phyloP scores from a whole-genome alignment of 192 early-diverging fungal genomes.

The Pecoramyces ruminantium region DNA sequence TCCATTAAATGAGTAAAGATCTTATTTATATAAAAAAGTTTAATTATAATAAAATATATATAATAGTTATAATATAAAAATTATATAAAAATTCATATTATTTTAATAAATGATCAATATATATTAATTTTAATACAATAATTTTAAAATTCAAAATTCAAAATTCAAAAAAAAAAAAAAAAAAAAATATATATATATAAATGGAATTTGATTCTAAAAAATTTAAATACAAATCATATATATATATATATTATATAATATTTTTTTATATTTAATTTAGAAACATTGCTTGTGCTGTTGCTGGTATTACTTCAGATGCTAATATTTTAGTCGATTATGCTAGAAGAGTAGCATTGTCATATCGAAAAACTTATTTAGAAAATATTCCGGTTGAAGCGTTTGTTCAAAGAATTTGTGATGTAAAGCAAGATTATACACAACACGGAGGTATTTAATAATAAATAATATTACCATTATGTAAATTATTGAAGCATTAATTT shows the following conservation, averaged over 20 bases:
- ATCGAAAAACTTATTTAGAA: conserved; percentile 73
- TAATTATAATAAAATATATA: too few species aligned
- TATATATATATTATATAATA: background rate
- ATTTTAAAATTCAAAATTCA: too few species aligned
- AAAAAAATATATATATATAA: too few species aligned
- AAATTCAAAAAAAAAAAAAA: too few species aligned
- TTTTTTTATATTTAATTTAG: conserved; percentile 15
- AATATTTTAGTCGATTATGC: conserved; percentile 88
- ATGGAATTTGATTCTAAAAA: too few species aligned
- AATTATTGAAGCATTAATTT: background rate
- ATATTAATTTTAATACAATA: too few species aligned
- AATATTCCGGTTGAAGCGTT: conserved; percentile 88
- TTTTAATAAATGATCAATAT: too few species aligned
- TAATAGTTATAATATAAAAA: too few species aligned
- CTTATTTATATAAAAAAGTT: too few species aligned
- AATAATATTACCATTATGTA: background rate
- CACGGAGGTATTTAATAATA: conserved; percentile 44
- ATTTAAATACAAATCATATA: background rate
- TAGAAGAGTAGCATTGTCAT: conserved; percentile 71
- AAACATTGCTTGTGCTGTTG: conserved; percentile 81
- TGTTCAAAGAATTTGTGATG: conserved; percentile 84
- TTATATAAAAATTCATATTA: too few species aligned
- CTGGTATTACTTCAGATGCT: conserved; percentile 89
- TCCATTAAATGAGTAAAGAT: conserved; percentile 72
- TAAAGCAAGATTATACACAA: conserved; percentile 98